phyloP scores from a whole-genome alignment of 805 yeast genomes.

The Yamadazyma philogaea region DNA sequence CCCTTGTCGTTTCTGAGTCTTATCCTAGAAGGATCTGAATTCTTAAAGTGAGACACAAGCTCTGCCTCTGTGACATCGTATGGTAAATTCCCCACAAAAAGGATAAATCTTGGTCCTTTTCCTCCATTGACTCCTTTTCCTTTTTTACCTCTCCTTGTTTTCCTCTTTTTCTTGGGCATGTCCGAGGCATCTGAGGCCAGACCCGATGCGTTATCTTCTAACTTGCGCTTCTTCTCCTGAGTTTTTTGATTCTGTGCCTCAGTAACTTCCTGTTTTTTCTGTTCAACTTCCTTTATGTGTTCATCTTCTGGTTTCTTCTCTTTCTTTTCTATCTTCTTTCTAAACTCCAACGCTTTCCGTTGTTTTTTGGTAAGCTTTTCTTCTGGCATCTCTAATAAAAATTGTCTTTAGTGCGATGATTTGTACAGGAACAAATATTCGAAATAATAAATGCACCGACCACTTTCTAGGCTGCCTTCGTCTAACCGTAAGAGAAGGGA shows the following conservation, averaged over 20 bases:
- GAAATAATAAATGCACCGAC: constrained; percentile 4
- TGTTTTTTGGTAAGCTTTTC: constrained; percentile 63
- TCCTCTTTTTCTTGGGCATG: constrained; percentile 58
- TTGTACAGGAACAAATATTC: constrained; percentile 4
- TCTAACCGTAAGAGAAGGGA: constrained; percentile 9
- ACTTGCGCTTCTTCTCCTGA: constrained; percentile 22
- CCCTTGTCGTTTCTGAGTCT: constrained; percentile 84
- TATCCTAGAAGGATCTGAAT: constrained; percentile 67
- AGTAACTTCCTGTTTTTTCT: constrained; percentile 28
- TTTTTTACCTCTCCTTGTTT: constrained; percentile 75
- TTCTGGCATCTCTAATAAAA: constrained; percentile 12
- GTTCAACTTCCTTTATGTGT: constrained; percentile 24
- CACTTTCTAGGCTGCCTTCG: constrained; percentile 7
- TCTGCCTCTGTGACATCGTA: constrained; percentile 63
- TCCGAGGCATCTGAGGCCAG: constrained; percentile 13
- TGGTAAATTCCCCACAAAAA: constrained; percentile 91
- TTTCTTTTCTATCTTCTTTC: constrained; percentile 40
- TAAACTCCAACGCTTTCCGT: constrained; percentile 59
- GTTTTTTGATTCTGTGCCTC: constrained; percentile 25
- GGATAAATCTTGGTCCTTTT: constrained; percentile 63
- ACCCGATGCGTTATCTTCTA: constrained; percentile 6
- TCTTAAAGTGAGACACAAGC: constrained; percentile 67
- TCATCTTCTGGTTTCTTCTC: constrained; percentile 31
- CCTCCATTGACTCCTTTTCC: constrained; percentile 53
- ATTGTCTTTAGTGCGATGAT: constrained; percentile 6